Percentiles rank a stretch among this genome's conserved stretches.
phyloP scores from a whole-genome alignment of 2,329 filamentous ascomycete species.

The Fusarium gaditjirri region DNA sequence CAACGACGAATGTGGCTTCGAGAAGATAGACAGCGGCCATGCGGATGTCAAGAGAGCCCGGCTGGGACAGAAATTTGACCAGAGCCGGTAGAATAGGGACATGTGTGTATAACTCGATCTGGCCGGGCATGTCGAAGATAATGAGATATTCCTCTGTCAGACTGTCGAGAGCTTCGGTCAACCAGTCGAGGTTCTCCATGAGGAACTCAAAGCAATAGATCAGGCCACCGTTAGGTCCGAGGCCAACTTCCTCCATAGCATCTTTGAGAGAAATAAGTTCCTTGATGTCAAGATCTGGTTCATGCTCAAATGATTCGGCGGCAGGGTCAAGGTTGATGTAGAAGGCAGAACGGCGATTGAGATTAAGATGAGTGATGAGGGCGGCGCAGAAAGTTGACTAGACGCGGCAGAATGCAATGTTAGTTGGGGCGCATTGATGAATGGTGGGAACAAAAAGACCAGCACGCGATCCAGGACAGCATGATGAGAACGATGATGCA shows the following conservation, averaged over 20 bases:
- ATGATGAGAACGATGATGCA: constrained; percentile 24
- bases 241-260: constrained; percentile 93
- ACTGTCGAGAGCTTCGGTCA: constrained; percentile 84
- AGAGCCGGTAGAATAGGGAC: constrained; percentile 90
- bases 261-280: constrained; percentile 93
- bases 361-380: constrained; percentile 90
- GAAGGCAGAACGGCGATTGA: constrained; percentile 92
- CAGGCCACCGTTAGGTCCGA: constrained; percentile 91
- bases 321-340: constrained; percentile 99
- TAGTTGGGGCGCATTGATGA: constrained; percentile 20
- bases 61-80: constrained; percentile 80
- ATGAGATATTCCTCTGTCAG: constrained; percentile 96
- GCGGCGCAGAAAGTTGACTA: constrained; percentile 94
- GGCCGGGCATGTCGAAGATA: constrained; percentile 98
- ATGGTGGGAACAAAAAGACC: constrained; percentile 1
- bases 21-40: constrained; percentile 95
- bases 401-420: constrained; percentile 1
- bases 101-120: constrained; percentile 98
- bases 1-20: constrained; percentile 94
- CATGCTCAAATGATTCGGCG: constrained; percentile 90
- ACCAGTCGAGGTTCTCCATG: constrained; percentile 92
- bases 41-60: constrained; percentile 85
- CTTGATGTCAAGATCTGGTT: constrained; percentile 94
- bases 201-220: constrained; percentile 98
- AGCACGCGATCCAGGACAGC: constrained; percentile 35